Conservation (phyloP, 1,284 basidiomycete genomes). For the Fomes fomentarius region DNA sequence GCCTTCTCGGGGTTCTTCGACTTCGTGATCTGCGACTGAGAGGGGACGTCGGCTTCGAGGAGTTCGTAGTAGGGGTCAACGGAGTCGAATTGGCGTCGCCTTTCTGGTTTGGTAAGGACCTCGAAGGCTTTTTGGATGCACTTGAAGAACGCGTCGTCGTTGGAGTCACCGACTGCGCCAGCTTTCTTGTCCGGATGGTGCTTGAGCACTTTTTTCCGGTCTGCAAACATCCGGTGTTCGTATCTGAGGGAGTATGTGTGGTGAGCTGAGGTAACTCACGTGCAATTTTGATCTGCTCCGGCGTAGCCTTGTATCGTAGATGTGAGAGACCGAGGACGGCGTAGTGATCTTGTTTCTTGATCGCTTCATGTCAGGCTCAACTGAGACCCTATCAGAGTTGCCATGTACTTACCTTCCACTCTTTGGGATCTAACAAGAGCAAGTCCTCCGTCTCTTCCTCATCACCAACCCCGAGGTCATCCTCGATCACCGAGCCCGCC, state of each 20-base stretch:
- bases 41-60: conserved; percentile 80
- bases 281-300: conserved; percentile 95
- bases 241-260: too few relatives aligned
- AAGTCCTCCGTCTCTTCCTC: conserved; percentile 84
- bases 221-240: too few relatives aligned
- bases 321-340: conserved; percentile 93
- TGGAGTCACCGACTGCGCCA: conserved; percentile 68
- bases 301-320: conserved; percentile 86
- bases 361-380: neutral
- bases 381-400: too few relatives aligned
- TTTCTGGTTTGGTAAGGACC: conserved; percentile 86
- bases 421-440: conserved; percentile 87
- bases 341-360: conserved; percentile 96
- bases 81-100: conserved; percentile 95
- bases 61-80: conserved; percentile 82
- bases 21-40: conserved; percentile 66
- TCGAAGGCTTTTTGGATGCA: conserved; percentile 98
- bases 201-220: conserved; percentile 98
- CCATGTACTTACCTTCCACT: conserved; percentile 83
- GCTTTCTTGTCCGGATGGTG: conserved; percentile 99
- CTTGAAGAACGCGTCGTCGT: conserved; percentile 99
- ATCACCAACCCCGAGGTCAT: conserved; percentile 92
- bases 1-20: conserved; percentile 54
- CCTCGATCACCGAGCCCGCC: conserved; percentile 64
- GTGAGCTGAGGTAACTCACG: conserved; percentile 59